These are phyloP conservation scores for Tetratostichococcus sp. DNA, from an alignment of 139 green algal genomes.

Conservation along the genomic window DNA sequence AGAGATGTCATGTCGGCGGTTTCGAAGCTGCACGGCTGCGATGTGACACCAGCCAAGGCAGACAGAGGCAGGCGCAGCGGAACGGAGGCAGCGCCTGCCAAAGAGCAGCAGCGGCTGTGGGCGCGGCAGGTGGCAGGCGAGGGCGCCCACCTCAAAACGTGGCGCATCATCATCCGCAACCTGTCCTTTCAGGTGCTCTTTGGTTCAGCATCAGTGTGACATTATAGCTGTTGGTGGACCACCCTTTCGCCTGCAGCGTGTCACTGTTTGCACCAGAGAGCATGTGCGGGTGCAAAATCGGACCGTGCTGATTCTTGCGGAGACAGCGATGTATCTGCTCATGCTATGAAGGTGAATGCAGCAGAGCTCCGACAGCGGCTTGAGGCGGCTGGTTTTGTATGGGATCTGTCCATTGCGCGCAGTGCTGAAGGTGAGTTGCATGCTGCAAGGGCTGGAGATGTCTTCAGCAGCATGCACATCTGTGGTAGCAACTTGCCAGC, in stretches of 20 bases:
- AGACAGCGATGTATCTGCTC: no score
- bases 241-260: no score
- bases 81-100: neutral
- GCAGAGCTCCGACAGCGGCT: constrained; percentile 39
- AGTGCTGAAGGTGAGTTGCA: neutral
- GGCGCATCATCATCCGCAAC: constrained; percentile 90
- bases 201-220: no score
- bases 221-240: no score
- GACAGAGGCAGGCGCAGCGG: neutral
- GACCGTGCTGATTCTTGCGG: no score
- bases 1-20: constrained; percentile 71
- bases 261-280: no score
- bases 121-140: constrained; percentile 72
- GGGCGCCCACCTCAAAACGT: constrained; percentile 79
- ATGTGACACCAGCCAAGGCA: neutral
- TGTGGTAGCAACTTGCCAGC: no score
- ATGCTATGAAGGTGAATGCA: constrained; percentile 52
- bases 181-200: constrained; percentile 71
- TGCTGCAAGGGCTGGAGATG: no score
- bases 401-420: constrained; percentile 17
- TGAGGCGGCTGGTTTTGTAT: constrained; percentile 39
- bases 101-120: constrained; percentile 17
- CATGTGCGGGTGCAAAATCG: no score
- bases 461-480: no score
- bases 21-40: constrained; percentile 59